Evolutionary conservation across 2,329 filamentous ascomycete genomes (phyloP), one percentile per base, ranked within the genome.

Genomic region (Cladosporium sp.): DNA sequence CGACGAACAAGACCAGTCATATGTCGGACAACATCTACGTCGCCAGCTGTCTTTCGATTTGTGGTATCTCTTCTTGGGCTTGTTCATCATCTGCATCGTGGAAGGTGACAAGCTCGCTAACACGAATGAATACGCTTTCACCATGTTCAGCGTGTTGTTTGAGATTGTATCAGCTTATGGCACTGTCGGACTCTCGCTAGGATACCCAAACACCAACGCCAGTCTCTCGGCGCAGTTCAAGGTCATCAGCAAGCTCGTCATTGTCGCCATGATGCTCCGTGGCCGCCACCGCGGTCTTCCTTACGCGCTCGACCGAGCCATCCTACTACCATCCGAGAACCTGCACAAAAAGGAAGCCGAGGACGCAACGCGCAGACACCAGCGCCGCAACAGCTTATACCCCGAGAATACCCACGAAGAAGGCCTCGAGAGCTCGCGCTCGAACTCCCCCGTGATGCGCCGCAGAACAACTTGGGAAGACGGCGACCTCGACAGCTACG

Each of bases 41-140:
- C 88, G 91, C 56, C 95, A 99, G 78, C 85, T 99, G 39, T 96
- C 93, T 63, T 99, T 99, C 80, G 95, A 99, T 79, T 78, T 99
- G 78, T 99, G 95, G 95, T 99, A 93, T 73, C 90, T 99, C 65
- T 97, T 96, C 75, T 77, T 98, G 25, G 95, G 95, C 0, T 88
- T 96, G 71, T 99, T 99, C 79, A 86, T 98, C 75, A 91, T 99
- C 73, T 85, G 90, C 67, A 97, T 99, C 72, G 88, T 91, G 32
- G 96, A 99, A 79, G 94, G 93, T 4, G 65, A 73, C 8, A 87
- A 88, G 18, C 82, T 99, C 14, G 82, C 91, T 74, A 85, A 85
- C 71, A 79, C 77, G 26, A 82, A 88, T 66, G 80, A 88, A 60
- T 82, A 81, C 67, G 75, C 78, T 10, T 84, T 84, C 74, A 82